Conservation (phyloP, 805 yeast species). For the Groenewaldozyma salmanticensis region DNA sequence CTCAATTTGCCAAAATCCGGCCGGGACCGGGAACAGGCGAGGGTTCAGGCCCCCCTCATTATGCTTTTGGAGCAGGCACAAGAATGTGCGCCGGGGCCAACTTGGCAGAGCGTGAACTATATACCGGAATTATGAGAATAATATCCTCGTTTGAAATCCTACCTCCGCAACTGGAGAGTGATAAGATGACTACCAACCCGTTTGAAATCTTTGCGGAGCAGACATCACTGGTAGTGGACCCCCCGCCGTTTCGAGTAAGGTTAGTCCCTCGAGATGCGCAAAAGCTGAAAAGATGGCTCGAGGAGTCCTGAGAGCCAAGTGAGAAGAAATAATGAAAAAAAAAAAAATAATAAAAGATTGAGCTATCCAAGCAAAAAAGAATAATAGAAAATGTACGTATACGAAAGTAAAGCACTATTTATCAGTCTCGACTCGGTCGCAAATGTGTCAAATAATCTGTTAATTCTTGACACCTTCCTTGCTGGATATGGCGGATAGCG, state of each 20-base stretch:
- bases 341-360: neutral
- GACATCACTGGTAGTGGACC: conserved; percentile 54
- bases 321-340: conserved; percentile 14
- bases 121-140: conserved; percentile 44
- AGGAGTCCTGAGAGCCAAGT: conserved; percentile 4
- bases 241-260: conserved; percentile 33
- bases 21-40: no score
- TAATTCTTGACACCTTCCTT: no score
- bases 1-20: no score
- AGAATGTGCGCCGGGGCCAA: conserved; percentile 64
- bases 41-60: conserved; percentile 34
- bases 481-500: no score
- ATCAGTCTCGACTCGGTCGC: no score
- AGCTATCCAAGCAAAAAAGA: neutral
- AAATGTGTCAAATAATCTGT: no score
- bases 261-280: conserved; percentile 25
- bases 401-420: no score
- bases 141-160: conserved; percentile 41
- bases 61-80: conserved; percentile 51
- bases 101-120: conserved; percentile 57
- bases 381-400: no score
- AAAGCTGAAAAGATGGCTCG: conserved; percentile 1
- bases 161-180: conserved; percentile 32
- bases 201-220: conserved; percentile 43
- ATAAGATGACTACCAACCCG: conserved; percentile 41